These are phyloP conservation scores for Ceratobasidium sp. DNA, from an alignment of 1,284 basidiomycete species.

Conservation along the genomic window DNA sequence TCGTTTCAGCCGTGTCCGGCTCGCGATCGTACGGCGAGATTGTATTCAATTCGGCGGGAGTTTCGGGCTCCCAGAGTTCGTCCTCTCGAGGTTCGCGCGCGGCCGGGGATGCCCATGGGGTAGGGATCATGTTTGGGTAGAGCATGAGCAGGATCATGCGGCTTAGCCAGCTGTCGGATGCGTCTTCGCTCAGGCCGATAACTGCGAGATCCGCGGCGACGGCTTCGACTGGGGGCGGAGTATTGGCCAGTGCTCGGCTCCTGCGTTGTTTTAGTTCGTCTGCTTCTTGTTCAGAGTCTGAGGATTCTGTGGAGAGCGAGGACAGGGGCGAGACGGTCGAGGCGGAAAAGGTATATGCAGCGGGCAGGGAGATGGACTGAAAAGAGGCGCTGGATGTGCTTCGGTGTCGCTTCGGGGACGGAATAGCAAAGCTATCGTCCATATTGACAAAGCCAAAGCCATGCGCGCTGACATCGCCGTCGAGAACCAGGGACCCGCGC, in stretches of 20 bases:
- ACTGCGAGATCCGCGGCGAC: conserved; percentile 57
- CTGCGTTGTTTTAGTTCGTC: conserved; percentile 40
- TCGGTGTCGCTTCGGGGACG: conserved; percentile 28
- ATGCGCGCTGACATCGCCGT: conserved; percentile 30
- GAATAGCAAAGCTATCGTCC: conserved; percentile 35
- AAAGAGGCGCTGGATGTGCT: conserved; percentile 30
- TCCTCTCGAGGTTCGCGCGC: conserved; percentile 20
- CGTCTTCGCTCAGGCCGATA: conserved; percentile 66
- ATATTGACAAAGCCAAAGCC: conserved; percentile 32
- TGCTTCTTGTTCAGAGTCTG: conserved; percentile 38
- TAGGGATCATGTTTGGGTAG: conserved; percentile 75
- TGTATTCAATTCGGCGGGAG: conserved; percentile 34
- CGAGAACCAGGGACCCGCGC: conserved; percentile 36
- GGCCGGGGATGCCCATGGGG: conserved; percentile 42
- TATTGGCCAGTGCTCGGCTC: conserved; percentile 17
- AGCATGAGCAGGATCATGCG: conserved; percentile 80
- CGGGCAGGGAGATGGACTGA: conserved; percentile 29
- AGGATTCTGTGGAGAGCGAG: conserved; percentile 41
- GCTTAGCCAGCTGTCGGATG: conserved; percentile 75
- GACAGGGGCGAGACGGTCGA: conserved; percentile 39
- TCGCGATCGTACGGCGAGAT: conserved; percentile 23
- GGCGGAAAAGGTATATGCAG: conserved; percentile 57
- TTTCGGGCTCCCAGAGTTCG: conserved; percentile 28
- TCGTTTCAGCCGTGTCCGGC: neutral
- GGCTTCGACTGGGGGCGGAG: conserved; percentile 48